Evolutionary conservation across 805 yeast genomes (phyloP).

Genomic region (Metschnikowia proteae): DNA sequence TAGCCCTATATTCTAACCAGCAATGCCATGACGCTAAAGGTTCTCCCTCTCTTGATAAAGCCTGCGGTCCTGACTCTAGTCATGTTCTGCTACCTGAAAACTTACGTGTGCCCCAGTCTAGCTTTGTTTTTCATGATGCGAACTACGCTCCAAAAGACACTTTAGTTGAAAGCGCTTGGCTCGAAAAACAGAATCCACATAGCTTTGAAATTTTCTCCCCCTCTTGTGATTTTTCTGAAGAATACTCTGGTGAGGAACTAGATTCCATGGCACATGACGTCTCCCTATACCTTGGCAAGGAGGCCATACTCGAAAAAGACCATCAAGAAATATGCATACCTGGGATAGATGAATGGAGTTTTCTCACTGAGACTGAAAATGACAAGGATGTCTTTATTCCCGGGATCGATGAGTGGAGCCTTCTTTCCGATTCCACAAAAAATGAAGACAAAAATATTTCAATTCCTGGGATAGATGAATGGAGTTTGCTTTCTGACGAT

Average conservation of each 20-base stretch:
- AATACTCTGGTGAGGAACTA: not conserved
- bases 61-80: too few relatives aligned
- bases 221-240: not conserved
- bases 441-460: not conserved
- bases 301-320: not conserved
- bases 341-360: not conserved
- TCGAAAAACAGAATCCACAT: too few relatives aligned
- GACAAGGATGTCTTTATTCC: not conserved
- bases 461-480: not conserved
- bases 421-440: not conserved
- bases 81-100: too few relatives aligned
- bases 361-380: not conserved
- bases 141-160: not conserved
- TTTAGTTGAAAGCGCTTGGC: not conserved
- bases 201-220: too few relatives aligned
- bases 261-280: not conserved
- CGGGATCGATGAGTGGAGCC: not conserved
- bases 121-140: not conserved
- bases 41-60: too few relatives aligned
- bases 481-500: not conserved
- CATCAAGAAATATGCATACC: not conserved
- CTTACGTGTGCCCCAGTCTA: not conserved
- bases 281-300: not conserved
- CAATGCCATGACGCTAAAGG: too few relatives aligned
- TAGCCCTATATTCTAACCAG: too few relatives aligned